Percentiles rank a stretch among this genome's conserved stretches.
These are phyloP conservation scores for Eremochloa ophiuroides DNA, from an alignment of 176 grass and related monocot genomes.

Conservation along the genomic window DNA sequence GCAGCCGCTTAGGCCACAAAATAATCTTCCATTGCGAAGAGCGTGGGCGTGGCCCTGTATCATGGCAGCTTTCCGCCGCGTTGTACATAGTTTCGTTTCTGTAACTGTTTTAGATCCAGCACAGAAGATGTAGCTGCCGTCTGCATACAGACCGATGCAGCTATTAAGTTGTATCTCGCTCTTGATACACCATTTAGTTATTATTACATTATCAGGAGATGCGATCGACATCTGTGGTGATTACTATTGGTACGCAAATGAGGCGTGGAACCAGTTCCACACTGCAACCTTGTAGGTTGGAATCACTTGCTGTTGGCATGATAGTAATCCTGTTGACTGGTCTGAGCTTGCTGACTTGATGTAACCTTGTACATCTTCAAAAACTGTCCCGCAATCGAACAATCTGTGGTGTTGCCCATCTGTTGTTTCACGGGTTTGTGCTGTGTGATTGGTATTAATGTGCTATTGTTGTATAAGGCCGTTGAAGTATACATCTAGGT, in stretches of 20 bases:
- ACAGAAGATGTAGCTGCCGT: constrained; percentile 19
- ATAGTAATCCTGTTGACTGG: not conserved
- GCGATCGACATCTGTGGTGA: constrained; percentile 23
- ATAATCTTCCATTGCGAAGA: constrained; percentile 41
- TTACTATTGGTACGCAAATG: constrained; percentile 7
- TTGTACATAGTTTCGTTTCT: constrained; percentile 48
- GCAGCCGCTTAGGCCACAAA: constrained; percentile 28
- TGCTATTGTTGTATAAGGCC: no score
- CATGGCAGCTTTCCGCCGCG: constrained; percentile 16
- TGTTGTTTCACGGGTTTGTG: no score
- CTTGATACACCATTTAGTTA: not conserved
- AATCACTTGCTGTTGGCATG: not conserved
- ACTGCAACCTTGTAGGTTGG: not conserved
- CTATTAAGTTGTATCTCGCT: not conserved
- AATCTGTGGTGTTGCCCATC: not conserved
- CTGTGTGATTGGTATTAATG: no score
- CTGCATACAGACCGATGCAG: constrained; percentile 20
- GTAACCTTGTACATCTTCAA: no score
- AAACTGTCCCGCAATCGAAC: not conserved
- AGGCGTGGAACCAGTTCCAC: not conserved
- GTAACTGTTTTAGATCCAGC: constrained; percentile 3
- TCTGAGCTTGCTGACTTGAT: not conserved
- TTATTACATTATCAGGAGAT: not conserved
- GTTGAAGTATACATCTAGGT: no score
- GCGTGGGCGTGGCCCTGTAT: constrained; percentile 31